Percentiles rank a stretch among this genome's conserved stretches.
phyloP scores from a whole-genome alignment of 1,139 yeast species.

The Saccharomyces hybrid region DNA sequence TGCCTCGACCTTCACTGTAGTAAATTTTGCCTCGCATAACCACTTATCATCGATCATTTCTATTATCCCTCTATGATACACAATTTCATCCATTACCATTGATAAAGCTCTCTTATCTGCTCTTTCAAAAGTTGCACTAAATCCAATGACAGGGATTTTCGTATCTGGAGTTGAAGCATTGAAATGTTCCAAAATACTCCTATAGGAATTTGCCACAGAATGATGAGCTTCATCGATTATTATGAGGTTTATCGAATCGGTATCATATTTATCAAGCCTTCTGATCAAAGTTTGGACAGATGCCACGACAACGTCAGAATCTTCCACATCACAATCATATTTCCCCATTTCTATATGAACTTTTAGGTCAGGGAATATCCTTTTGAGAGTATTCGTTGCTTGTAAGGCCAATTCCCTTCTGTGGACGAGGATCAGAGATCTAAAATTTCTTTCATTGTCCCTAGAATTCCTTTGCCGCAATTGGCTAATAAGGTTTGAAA shows the following conservation, averaged over 20 bases:
- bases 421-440: slow-evolving; percentile 67
- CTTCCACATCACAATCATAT: slow-evolving; percentile 23
- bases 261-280: slow-evolving; percentile 50
- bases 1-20: slow-evolving; percentile 42
- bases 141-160: slow-evolving; percentile 60
- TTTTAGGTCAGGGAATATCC: slow-evolving; percentile 42
- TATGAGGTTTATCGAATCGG: slow-evolving; percentile 51
- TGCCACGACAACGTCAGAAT: slow-evolving; percentile 65
- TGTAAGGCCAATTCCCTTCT: slow-evolving; percentile 73
- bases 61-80: slow-evolving; percentile 55
- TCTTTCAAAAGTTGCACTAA: slow-evolving; percentile 76
- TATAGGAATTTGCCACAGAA: slow-evolving; percentile 69
- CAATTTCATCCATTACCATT: slow-evolving; percentile 63
- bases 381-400: slow-evolving; percentile 47
- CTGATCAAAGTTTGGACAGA: slow-evolving; percentile 64
- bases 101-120: slow-evolving; percentile 59
- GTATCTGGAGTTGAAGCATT: slow-evolving; percentile 40
- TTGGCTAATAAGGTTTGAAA: slow-evolving; percentile 54
- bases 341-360: slow-evolving; percentile 74
- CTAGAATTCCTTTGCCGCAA: slow-evolving; percentile 37
- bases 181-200: slow-evolving; percentile 51
- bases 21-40: slow-evolving; percentile 62
- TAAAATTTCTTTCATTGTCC: slow-evolving; percentile 31
- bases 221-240: slow-evolving; percentile 94
- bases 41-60: slow-evolving; percentile 66